Conservation (phyloP, 805 yeast species). For the Kuraishia molischiana region DNA sequence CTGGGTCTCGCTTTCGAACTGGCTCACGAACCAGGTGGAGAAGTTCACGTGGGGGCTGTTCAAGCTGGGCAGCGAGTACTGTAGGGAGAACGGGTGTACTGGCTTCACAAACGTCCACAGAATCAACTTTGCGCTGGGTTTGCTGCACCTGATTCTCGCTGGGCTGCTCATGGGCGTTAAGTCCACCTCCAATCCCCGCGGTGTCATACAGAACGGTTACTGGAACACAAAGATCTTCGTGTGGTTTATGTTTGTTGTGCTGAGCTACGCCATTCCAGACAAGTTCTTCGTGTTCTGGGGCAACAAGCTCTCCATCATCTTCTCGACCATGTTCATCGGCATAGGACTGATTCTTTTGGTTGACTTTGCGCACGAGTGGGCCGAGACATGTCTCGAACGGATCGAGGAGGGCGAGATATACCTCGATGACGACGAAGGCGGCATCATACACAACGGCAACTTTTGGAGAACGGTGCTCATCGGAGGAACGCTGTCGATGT, state of each 20-base stretch:
- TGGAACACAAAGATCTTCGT: constrained; percentile 71
- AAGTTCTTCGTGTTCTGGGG: constrained; percentile 84
- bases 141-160: constrained; percentile 67
- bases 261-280: constrained; percentile 79
- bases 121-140: constrained; percentile 78
- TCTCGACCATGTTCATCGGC: constrained; percentile 77
- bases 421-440: constrained; percentile 34
- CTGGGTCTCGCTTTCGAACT: constrained; percentile 87
- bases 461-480: constrained; percentile 77
- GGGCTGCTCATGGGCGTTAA: constrained; percentile 59
- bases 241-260: constrained; percentile 45
- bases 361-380: constrained; percentile 98
- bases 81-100: constrained; percentile 76
- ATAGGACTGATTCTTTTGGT: constrained; percentile 86
- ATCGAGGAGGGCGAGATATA: constrained; percentile 68
- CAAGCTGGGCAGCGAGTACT: constrained; percentile 41
- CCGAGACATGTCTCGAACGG: constrained; percentile 86
- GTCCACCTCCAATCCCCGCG: constrained; percentile 69
- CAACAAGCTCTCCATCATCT: constrained; percentile 74
- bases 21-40: constrained; percentile 66
- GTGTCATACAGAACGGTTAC: constrained; percentile 81
- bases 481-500: constrained; percentile 86
- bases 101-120: constrained; percentile 95
- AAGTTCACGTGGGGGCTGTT: constrained; percentile 59
- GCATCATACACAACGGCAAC: constrained; percentile 14